Base-by-base conservation (phyloP, 2,329 filamentous ascomycete species). In the Zasmidium cellare region DNA sequence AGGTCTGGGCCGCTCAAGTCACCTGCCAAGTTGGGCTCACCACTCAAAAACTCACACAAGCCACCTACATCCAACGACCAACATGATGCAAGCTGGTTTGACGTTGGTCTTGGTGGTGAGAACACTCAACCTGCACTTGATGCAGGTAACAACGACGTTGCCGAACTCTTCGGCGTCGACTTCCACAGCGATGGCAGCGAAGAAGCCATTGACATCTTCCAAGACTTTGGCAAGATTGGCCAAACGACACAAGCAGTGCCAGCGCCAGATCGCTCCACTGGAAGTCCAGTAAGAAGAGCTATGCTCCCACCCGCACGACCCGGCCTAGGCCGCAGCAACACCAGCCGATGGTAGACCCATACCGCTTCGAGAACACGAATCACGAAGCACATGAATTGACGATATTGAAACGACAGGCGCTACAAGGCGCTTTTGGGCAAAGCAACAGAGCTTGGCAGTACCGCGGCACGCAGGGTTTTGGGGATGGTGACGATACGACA, bases 141-240 rank as follows among this genome's bases (percentile, higher is more conserved):
- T 16, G 59, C 55, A 46, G 59, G 56, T 38, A 60, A 76, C 52
- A 79, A 76, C 73, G 69, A 72, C 14, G 79, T 82, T 46, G 80
- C 84, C 7, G 82, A 84, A 14, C 80, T 85, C 25, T 85, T 81
- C 65, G 75, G 78, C 19, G 65, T 79, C 0, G 81, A 85, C 35
- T 79, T 87, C 44, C 77, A 85, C 52, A 78, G 80, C 56, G 85
- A 88, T 59, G 84, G 86, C 44, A 77, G 77, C 2, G 79, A 84
- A 57, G 75, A 82, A 14, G 84, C 82, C 1, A 81, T 91, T 51
- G 89, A 92, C 67, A 87, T 92, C 63, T 81, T 89, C 47, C 86
- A 90, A 69, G 88, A 88, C 9, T 92, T 91, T 67, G 84, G 88
- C 70, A 89, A 87, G 76, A 91, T 92, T 70, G 88, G 88, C 51